Percentiles rank a stretch among this genome's conserved stretches.
phyloP scores from a whole-genome alignment of 2,329 filamentous ascomycete species.

The Pseudogymnoascus sp. region DNA sequence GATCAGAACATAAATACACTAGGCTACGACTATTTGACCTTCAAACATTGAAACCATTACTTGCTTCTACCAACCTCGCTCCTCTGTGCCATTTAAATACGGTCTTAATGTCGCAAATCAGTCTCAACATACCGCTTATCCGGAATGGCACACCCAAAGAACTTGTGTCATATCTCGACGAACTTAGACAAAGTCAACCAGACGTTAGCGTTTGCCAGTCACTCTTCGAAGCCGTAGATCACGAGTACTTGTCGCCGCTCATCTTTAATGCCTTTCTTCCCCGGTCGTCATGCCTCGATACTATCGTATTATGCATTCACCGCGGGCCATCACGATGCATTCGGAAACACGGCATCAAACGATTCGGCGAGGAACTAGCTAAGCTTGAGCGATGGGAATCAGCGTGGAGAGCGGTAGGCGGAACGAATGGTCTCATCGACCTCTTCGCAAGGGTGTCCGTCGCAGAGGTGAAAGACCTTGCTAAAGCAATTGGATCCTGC shows the following conservation, averaged over 20 bases:
- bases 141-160: constrained; percentile 10
- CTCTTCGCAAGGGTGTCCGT: constrained; percentile 12
- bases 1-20: background rate
- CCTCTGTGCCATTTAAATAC: background rate
- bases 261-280: constrained; percentile 11
- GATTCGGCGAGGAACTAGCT: constrained; percentile 12
- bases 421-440: constrained; percentile 10
- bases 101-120: constrained; percentile 9
- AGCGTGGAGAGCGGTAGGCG: constrained; percentile 12
- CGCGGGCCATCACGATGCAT: constrained; percentile 7
- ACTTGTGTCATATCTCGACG: constrained; percentile 10
- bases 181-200: constrained; percentile 9
- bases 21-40: background rate
- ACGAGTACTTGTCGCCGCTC: constrained; percentile 8
- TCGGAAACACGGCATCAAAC: constrained; percentile 12
- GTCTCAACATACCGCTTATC: constrained; percentile 10
- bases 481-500: constrained; percentile 10
- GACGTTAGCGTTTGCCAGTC: constrained; percentile 6
- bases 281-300: background rate
- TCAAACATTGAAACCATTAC: background rate
- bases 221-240: constrained; percentile 8
- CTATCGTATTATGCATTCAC: constrained; percentile 9
- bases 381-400: constrained; percentile 12
- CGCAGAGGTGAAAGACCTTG: constrained; percentile 9
- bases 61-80: background rate